Percentiles rank a stretch among this genome's conserved stretches.
Conservation (phyloP, 2,329 filamentous ascomycete species). For the Cyphellophora europaea region DNA sequence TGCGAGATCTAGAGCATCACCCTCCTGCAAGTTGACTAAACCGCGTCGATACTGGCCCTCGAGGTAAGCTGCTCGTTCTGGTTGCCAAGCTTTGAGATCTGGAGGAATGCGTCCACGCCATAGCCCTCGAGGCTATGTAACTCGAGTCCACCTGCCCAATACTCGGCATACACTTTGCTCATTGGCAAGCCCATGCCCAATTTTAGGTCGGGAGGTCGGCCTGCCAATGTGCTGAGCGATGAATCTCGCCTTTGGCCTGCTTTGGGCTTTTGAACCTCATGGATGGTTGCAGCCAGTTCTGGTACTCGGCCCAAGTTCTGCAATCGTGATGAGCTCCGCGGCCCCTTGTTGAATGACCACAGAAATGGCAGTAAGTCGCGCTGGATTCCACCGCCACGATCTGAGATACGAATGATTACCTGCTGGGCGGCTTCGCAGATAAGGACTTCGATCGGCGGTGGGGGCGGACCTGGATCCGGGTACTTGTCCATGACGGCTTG, state of each 20-base stretch:
- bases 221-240: slow-evolving; percentile 71
- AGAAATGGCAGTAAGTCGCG: slow-evolving; percentile 77
- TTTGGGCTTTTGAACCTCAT: slow-evolving; percentile 47
- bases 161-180: slow-evolving; percentile 91
- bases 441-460: slow-evolving; percentile 83
- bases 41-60: slow-evolving; percentile 66
- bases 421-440: slow-evolving; percentile 91
- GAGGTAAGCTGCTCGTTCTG: slow-evolving; percentile 91
- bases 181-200: slow-evolving; percentile 90
- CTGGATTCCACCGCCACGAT: slow-evolving; percentile 87
- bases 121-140: slow-evolving; percentile 91
- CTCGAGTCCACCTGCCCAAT: slow-evolving; percentile 90
- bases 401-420: slow-evolving; percentile 91
- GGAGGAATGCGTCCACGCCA: slow-evolving; percentile 88
- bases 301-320: slow-evolving; percentile 80
- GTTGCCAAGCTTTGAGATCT: slow-evolving; percentile 93
- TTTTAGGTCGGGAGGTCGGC: slow-evolving; percentile 73
- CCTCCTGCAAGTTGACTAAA: no score
- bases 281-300: slow-evolving; percentile 84
- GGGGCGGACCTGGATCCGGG: slow-evolving; percentile 27
- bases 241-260: slow-evolving; percentile 38
- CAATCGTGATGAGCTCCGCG: slow-evolving; percentile 66
- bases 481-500: slow-evolving; percentile 80
- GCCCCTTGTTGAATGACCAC: slow-evolving; percentile 95
- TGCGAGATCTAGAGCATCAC: no score